Conservation (phyloP, 1,139 yeast genomes). For the Magnusiomyces suaveolens region DNA sequence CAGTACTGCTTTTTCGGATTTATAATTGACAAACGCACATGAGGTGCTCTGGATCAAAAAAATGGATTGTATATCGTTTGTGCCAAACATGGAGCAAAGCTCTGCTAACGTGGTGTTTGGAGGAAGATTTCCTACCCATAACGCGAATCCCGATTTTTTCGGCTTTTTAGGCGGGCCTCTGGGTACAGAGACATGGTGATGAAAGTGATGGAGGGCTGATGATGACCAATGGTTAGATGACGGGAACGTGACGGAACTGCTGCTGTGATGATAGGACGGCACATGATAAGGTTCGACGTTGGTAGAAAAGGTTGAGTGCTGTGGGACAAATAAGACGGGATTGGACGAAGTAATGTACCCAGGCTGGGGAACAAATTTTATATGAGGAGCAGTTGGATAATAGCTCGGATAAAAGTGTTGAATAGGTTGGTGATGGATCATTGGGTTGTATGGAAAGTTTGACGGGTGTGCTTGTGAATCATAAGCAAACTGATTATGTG, state of each 20-base stretch:
- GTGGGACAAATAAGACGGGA: slow-evolving; percentile 10
- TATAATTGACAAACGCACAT: slow-evolving; percentile 36
- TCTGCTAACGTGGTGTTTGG: slow-evolving; percentile 29
- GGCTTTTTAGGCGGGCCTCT: slow-evolving; percentile 31
- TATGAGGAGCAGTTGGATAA: not conserved
- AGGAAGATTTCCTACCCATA: slow-evolving; percentile 39
- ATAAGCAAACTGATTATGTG: no score
- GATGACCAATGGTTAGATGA: no score
- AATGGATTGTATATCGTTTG: slow-evolving; percentile 31
- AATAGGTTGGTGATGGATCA: not conserved
- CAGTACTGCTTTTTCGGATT: slow-evolving; percentile 25
- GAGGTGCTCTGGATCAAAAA: slow-evolving; percentile 33
- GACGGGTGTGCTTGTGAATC: no score
- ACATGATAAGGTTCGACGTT: slow-evolving; percentile 11
- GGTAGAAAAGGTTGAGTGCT: slow-evolving; percentile 13
- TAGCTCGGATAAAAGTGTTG: not conserved
- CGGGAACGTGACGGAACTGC: not conserved
- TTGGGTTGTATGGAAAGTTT: not conserved
- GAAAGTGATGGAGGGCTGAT: no score
- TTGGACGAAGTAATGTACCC: slow-evolving; percentile 3
- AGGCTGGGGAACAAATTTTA: not conserved
- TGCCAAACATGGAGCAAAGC: slow-evolving; percentile 31
- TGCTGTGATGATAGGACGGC: not conserved
- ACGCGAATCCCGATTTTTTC: slow-evolving; percentile 32
- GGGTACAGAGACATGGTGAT: no score